A percentile compares a stretch with the other conserved stretches of the same genome.
Evolutionary conservation across 192 early-diverging fungal genomes (phyloP).

Genomic region (Haplosporangium gracile): DNA sequence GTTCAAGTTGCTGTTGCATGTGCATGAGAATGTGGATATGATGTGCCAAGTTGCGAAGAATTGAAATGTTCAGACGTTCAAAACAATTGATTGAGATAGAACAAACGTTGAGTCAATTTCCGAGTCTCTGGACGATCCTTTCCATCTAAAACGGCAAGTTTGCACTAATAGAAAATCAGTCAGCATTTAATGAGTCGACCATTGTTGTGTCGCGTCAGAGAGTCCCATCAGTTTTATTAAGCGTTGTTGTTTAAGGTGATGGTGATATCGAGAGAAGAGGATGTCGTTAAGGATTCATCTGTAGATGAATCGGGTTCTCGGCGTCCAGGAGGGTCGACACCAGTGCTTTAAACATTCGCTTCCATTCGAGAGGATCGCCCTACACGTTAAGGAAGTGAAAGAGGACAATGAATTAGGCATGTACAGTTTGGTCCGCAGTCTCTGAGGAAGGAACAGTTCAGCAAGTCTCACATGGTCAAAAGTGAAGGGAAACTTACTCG

Average conservation of each 20-base stretch:
- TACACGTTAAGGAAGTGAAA: background rate
- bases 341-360: conserved; percentile 55
- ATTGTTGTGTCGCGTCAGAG: background rate
- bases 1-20: no score
- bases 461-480: background rate
- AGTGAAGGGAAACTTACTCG: conserved; percentile 56
- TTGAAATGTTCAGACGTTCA: background rate
- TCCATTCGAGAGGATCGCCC: conserved; percentile 59
- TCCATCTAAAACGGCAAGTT: background rate
- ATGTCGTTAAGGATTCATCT: conserved; percentile 40
- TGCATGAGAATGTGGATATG: no score
- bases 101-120: background rate
- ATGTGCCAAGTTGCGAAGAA: background rate
- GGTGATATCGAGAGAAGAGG: background rate
- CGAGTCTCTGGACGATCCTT: background rate
- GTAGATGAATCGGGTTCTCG: conserved; percentile 41
- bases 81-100: background rate
- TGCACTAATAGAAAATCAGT: no score
- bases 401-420: no score
- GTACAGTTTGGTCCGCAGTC: conserved; percentile 1
- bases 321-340: conserved; percentile 33
- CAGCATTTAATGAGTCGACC: no score
- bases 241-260: background rate
- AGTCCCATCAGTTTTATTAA: background rate
- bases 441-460: background rate